phyloP scores from a whole-genome alignment of 768 basidiomycete species.

The Psilocybe subaeruginosa region DNA sequence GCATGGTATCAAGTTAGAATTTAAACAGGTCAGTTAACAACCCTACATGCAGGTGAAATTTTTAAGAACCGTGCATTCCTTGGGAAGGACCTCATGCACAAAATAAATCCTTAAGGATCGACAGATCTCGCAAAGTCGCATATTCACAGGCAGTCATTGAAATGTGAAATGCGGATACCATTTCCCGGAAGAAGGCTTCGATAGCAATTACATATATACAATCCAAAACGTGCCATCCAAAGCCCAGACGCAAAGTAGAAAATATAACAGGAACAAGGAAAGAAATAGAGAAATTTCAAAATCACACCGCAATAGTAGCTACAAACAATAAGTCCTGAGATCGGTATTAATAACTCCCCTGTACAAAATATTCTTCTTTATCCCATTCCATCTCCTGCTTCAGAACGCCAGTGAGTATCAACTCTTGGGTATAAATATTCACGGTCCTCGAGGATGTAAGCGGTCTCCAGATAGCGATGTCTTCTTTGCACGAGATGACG shows the following conservation, averaged over 20 bases:
- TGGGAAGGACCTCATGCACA: too few species aligned
- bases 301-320: background rate
- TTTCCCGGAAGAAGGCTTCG: too few species aligned
- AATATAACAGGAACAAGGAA: background rate
- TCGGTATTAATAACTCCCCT: background rate
- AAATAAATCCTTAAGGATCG: too few species aligned
- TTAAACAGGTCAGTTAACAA: too few species aligned
- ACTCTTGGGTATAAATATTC: slow-evolving; percentile 69
- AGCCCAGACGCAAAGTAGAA: background rate
- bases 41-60: too few species aligned
- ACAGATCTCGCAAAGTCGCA: too few species aligned
- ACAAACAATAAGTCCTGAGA: background rate
- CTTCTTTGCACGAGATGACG: slow-evolving; percentile 69
- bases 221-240: background rate
- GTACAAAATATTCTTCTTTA: slow-evolving; percentile 37
- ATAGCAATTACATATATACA: too few species aligned
- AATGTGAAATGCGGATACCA: too few species aligned
- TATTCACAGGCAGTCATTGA: too few species aligned
- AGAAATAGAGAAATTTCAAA: background rate
- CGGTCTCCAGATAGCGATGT: slow-evolving; percentile 67
- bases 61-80: too few species aligned
- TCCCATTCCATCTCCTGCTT: slow-evolving; percentile 73
- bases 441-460: slow-evolving; percentile 45
- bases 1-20: too few species aligned
- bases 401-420: slow-evolving; percentile 65